These are phyloP conservation scores for Trifolium subterraneum DNA, from an alignment of 306 rosid species.

Conservation along the genomic window DNA sequence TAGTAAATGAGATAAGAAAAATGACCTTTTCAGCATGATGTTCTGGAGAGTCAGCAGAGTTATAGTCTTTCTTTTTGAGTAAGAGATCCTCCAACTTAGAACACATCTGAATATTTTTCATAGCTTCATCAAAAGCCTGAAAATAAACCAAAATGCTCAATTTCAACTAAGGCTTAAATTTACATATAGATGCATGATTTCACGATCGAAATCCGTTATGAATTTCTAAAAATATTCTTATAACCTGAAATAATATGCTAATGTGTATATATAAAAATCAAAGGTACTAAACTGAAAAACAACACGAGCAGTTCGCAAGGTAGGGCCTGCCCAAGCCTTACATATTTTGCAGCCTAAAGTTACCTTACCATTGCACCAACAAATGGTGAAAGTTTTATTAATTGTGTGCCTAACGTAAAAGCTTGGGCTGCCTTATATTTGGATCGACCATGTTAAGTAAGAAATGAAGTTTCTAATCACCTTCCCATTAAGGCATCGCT, in stretches of 20 bases:
- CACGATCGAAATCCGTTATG: conserved; percentile 11
- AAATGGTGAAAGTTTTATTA: not conserved
- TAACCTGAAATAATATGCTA: conserved; percentile 16
- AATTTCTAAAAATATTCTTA: conserved; percentile 10
- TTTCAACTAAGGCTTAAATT: not conserved
- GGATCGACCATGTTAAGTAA: too few relatives aligned
- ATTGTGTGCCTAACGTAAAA: too few relatives aligned
- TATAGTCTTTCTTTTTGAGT: conserved; percentile 68
- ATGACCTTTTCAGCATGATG: conserved; percentile 79
- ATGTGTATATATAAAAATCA: conserved; percentile 15
- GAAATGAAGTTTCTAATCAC: too few relatives aligned
- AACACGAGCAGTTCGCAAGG: too few relatives aligned
- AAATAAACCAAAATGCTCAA: conserved; percentile 39
- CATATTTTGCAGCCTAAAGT: too few relatives aligned
- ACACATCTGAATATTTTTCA: conserved; percentile 58
- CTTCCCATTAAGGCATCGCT: too few relatives aligned
- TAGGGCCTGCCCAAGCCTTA: too few relatives aligned
- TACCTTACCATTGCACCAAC: too few relatives aligned
- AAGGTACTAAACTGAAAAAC: not conserved
- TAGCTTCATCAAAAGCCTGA: conserved; percentile 69
- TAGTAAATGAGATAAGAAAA: conserved; percentile 38
- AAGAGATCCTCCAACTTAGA: conserved; percentile 75
- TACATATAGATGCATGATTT: conserved; percentile 3
- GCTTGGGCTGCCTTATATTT: too few relatives aligned
- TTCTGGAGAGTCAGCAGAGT: conserved; percentile 65